A percentile compares a stretch with the other conserved stretches of the same genome.
Evolutionary conservation across 2,329 filamentous ascomycete species (phyloP).

Genomic region (Fusarium sacchari): DNA sequence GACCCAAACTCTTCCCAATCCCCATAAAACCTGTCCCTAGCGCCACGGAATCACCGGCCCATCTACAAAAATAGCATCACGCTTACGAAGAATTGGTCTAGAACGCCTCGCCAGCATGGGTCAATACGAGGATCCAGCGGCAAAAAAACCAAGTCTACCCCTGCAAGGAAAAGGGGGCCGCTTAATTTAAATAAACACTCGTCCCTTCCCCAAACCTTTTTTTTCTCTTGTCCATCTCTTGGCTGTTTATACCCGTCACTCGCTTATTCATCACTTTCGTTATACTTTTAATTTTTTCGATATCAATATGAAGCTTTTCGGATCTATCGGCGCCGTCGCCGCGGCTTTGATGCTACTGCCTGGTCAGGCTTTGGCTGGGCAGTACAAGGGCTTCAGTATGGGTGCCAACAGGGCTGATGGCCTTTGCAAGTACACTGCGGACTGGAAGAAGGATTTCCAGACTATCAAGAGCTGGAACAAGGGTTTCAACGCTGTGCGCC

Average conservation of each 20-base stretch:
- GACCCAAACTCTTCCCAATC: not conserved
- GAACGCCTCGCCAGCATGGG: conserved; percentile 1
- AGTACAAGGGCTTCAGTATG: conserved; percentile 41
- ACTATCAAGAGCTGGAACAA: conserved; percentile 41
- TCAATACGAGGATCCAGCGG: conserved; percentile 13
- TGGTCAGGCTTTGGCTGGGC: conserved; percentile 34
- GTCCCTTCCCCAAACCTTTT: not conserved
- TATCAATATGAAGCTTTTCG: conserved; percentile 37
- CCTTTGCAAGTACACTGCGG: conserved; percentile 34
- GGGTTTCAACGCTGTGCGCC: conserved; percentile 40
- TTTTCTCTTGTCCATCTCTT: not conserved
- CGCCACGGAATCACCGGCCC: not conserved
- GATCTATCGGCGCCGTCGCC: conserved; percentile 24
- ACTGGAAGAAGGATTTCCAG: conserved; percentile 43
- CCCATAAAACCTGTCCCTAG: not conserved
- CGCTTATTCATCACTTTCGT: conserved; percentile 13
- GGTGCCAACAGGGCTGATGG: conserved; percentile 38
- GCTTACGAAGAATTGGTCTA: conserved; percentile 14
- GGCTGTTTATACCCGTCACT: not conserved
- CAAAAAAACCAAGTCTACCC: not conserved
- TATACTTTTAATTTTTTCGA: not conserved
- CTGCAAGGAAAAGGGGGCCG: conserved; percentile 6
- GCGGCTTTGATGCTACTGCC: conserved; percentile 32
- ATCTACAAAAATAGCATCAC: conserved; percentile 12
- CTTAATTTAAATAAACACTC: conserved; percentile 17